phyloP scores from a whole-genome alignment of 2,329 filamentous ascomycete genomes.

The Blastomyces gilchristii region DNA sequence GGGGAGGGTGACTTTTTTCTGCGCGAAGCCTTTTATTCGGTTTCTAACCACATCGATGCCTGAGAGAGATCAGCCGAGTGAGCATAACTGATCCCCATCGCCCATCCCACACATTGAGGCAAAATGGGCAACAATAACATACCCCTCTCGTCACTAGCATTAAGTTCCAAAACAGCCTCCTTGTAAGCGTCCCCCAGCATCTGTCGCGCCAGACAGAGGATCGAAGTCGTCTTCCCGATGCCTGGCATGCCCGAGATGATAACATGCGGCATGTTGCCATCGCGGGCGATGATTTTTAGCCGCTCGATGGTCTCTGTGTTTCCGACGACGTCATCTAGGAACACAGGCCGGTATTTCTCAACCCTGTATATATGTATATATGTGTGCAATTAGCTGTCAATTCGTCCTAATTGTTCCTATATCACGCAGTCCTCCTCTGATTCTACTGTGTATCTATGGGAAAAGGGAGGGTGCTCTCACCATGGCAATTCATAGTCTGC shows the following conservation, averaged over 20 bases:
- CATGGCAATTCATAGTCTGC: slow-evolving; percentile 42
- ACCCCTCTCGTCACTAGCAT: slow-evolving; percentile 91
- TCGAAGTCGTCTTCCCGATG: slow-evolving; percentile 95
- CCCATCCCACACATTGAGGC: too few species aligned
- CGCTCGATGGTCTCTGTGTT: slow-evolving; percentile 97
- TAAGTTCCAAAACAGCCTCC: slow-evolving; percentile 91
- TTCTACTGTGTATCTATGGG: neutral
- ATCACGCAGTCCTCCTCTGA: too few species aligned
- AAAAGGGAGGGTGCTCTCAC: slow-evolving; percentile 20
- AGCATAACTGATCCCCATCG: neutral
- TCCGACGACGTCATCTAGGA: slow-evolving; percentile 92
- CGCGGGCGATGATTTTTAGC: slow-evolving; percentile 93
- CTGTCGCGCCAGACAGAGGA: slow-evolving; percentile 85
- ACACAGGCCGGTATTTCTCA: slow-evolving; percentile 92
- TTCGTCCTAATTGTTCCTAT: neutral
- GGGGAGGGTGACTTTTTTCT: slow-evolving; percentile 96
- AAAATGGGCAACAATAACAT: neutral
- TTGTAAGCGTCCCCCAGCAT: slow-evolving; percentile 89
- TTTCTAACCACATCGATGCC: slow-evolving; percentile 96
- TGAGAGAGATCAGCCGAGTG: slow-evolving; percentile 22
- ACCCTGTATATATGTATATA: slow-evolving; percentile 57
- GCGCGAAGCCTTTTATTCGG: slow-evolving; percentile 94
- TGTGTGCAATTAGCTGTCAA: neutral
- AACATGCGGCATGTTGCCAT: slow-evolving; percentile 98
- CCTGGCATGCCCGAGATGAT: slow-evolving; percentile 99